phyloP scores from a whole-genome alignment of 2,329 filamentous ascomycete species.

The Pestalotiopsis sp. region DNA sequence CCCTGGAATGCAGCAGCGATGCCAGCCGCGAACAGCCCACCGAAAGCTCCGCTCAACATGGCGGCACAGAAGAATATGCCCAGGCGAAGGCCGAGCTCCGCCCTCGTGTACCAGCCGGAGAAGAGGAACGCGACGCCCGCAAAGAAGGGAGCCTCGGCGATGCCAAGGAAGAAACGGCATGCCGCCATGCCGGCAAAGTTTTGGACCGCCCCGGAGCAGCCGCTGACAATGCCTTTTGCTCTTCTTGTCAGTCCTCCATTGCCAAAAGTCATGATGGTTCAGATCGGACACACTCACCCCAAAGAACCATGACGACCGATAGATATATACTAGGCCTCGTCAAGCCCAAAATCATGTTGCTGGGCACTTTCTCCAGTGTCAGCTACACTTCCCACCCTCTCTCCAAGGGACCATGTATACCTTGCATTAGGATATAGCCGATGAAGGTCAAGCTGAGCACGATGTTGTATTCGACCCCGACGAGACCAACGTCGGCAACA shows the following conservation, averaged over 20 bases:
- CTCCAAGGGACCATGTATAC: conserved; percentile 5
- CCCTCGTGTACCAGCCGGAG: conserved; percentile 55
- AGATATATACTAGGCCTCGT: conserved; percentile 44
- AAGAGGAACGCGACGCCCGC: conserved; percentile 50
- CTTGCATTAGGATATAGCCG: conserved; percentile 30
- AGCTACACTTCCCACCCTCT: not conserved
- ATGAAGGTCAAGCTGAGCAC: conserved; percentile 28
- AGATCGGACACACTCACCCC: conserved; percentile 30
- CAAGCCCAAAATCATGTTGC: conserved; percentile 40
- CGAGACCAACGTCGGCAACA: conserved; percentile 40
- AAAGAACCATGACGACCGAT: conserved; percentile 37
- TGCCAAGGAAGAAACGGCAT: conserved; percentile 38
- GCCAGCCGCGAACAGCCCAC: conserved; percentile 48
- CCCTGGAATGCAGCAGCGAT: conserved; percentile 56
- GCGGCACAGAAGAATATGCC: conserved; percentile 56
- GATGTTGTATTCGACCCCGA: conserved; percentile 38
- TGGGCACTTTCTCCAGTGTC: conserved; percentile 30
- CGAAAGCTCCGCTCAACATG: conserved; percentile 59
- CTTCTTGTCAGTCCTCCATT: conserved; percentile 43
- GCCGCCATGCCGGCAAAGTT: conserved; percentile 37
- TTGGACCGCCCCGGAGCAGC: conserved; percentile 36
- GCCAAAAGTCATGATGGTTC: conserved; percentile 39
- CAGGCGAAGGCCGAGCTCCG: conserved; percentile 53
- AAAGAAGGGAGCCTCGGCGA: conserved; percentile 44
- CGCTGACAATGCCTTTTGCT: conserved; percentile 32